These are phyloP conservation scores for Backusella liffmaniae DNA, from an alignment of 192 early-diverging fungal genomes.

Conservation along the genomic window DNA sequence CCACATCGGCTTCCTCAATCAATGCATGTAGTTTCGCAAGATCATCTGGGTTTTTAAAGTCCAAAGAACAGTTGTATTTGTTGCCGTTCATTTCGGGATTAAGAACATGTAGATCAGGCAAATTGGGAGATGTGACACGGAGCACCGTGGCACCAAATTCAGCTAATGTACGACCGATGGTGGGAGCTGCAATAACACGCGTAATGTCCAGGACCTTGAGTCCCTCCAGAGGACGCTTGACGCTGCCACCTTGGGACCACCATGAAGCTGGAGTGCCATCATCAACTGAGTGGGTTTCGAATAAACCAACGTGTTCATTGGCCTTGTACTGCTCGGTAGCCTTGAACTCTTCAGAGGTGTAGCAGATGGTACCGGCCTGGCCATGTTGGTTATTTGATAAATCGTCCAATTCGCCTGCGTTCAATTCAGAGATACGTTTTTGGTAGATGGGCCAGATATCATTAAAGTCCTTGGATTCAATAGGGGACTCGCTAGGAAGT, in stretches of 20 bases:
- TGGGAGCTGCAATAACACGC: conserved; percentile 19
- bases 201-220: conserved; percentile 18
- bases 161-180: conserved; percentile 12
- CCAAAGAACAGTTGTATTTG: conserved; percentile 17
- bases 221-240: conserved; percentile 12
- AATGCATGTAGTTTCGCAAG: neutral
- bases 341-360: conserved; percentile 8
- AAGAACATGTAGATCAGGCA: neutral
- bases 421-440: neutral
- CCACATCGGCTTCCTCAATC: conserved; percentile 18
- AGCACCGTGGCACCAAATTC: conserved; percentile 17
- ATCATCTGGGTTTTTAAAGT: neutral
- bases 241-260: neutral
- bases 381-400: neutral
- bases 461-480: neutral
- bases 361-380: conserved; percentile 7
- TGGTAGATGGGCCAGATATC: neutral
- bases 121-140: conserved; percentile 10
- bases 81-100: conserved; percentile 4
- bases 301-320: conserved; percentile 4
- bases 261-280: conserved; percentile 4
- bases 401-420: neutral
- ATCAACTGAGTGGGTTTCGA: neutral
- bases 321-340: conserved; percentile 9
- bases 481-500: neutral